These are phyloP conservation scores for Penicillium odoratum DNA, from an alignment of 495 filamentous ascomycete genomes.

Conservation along the genomic window DNA sequence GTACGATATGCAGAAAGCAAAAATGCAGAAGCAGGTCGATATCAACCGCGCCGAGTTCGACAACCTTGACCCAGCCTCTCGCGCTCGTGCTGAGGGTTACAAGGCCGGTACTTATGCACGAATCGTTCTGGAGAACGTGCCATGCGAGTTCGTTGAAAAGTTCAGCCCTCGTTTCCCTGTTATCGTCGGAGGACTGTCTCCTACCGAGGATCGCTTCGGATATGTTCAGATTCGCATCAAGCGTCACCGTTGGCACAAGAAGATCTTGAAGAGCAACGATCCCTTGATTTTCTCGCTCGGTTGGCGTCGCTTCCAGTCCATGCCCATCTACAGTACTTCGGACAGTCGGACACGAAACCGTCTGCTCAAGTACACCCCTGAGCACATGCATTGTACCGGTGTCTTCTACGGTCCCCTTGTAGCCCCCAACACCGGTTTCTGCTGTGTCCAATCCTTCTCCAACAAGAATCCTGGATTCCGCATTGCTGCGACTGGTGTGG, in stretches of 20 bases:
- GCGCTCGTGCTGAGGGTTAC: slow-evolving; percentile 82
- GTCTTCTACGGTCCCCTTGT: slow-evolving; percentile 95
- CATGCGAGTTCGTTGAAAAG: slow-evolving; percentile 85
- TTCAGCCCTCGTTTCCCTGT: slow-evolving; percentile 86
- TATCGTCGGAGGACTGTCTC: slow-evolving; percentile 82
- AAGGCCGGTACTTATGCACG: slow-evolving; percentile 92
- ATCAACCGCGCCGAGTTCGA: slow-evolving; percentile 96
- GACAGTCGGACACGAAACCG: slow-evolving; percentile 91
- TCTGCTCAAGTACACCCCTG: slow-evolving; percentile 96
- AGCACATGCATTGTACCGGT: slow-evolving; percentile 97
- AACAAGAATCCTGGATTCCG: slow-evolving; percentile 88
- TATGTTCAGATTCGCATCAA: slow-evolving; percentile 96
- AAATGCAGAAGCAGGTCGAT: slow-evolving; percentile 87
- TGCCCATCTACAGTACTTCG: slow-evolving; percentile 91
- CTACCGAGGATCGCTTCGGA: slow-evolving; percentile 93
- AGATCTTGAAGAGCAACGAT: slow-evolving; percentile 96
- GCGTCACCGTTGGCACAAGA: slow-evolving; percentile 97
- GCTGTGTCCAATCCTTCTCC: slow-evolving; percentile 87
- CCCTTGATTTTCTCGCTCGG: slow-evolving; percentile 95
- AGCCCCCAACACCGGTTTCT: slow-evolving; percentile 93
- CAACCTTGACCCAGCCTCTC: slow-evolving; percentile 73
- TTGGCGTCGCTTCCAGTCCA: slow-evolving; percentile 92
- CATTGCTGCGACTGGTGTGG: slow-evolving; percentile 89
- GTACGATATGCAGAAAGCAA: slow-evolving; percentile 96
- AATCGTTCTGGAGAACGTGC: slow-evolving; percentile 82